A percentile compares a stretch with the other conserved stretches of the same genome.
Evolutionary conservation across 2,329 filamentous ascomycete genomes (phyloP).

Genomic region (Sporothrix dimorphospora): DNA sequence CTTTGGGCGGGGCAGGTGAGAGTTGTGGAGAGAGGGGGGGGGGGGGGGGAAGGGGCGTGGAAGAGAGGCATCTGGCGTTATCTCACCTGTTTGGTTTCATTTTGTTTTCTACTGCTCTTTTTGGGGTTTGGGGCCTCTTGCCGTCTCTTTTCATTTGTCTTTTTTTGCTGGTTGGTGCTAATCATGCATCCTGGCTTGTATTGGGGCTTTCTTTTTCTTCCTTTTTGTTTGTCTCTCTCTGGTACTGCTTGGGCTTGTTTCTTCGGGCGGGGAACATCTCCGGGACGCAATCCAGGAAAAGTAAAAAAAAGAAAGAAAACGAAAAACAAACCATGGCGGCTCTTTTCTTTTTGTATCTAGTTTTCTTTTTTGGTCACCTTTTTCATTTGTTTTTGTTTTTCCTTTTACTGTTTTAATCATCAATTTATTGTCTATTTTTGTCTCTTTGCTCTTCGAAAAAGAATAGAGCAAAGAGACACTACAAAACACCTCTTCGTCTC

Average conservation of each 20-base stretch:
- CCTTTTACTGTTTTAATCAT: not conserved
- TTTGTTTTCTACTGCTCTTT: not conserved
- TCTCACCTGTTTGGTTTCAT: not conserved
- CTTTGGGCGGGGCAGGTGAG: not conserved
- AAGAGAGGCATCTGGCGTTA: constrained; percentile 12
- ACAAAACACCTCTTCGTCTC: not conserved
- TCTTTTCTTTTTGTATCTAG: constrained; percentile 12
- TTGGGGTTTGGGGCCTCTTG: not conserved
- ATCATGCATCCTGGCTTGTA: not conserved
- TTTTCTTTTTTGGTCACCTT: not conserved
- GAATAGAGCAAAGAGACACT: constrained; percentile 1
- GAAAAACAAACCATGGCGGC: not conserved
- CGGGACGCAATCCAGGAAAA: too few species aligned
- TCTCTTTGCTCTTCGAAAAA: constrained; percentile 6
- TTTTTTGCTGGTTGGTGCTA: not conserved
- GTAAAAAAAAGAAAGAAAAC: not conserved
- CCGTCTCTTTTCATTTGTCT: not conserved
- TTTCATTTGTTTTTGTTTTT: not conserved
- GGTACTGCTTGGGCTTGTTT: not conserved
- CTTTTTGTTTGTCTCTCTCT: not conserved
- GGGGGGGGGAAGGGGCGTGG: not conserved
- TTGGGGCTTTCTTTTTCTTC: not conserved
- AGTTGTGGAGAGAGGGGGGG: not conserved
- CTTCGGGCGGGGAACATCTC: not conserved
- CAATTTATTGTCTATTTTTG: not conserved